These are phyloP conservation scores for Trametes cubensis DNA, from an alignment of 768 basidiomycete species.

Conservation along the genomic window DNA sequence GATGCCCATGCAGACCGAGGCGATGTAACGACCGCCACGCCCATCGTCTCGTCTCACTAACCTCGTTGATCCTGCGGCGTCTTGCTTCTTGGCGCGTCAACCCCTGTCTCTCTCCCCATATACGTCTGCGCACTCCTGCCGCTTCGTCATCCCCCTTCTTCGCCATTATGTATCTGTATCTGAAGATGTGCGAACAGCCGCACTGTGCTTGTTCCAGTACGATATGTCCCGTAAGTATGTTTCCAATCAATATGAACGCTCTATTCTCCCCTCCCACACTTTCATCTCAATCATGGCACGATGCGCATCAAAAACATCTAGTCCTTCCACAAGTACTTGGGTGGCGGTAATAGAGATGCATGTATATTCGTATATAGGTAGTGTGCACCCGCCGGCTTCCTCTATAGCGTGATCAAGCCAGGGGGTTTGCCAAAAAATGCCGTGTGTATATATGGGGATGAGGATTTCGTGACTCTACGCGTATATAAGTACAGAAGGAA, in stretches of 20 bases:
- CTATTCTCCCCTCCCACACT: background rate
- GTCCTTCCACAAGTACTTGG: background rate
- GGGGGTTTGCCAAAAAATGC: no score
- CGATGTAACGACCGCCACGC: constrained; percentile 21
- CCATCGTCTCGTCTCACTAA: no score
- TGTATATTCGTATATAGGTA: no score
- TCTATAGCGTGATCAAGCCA: no score
- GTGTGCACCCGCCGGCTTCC: no score
- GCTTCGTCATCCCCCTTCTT: background rate
- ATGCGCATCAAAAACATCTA: background rate
- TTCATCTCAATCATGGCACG: no score
- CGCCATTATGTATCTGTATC: constrained; percentile 15
- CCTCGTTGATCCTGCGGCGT: no score
- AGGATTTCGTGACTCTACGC: background rate
- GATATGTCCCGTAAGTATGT: constrained; percentile 8
- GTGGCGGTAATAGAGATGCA: background rate
- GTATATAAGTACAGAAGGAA: constrained; percentile 4
- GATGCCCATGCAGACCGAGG: constrained; percentile 65
- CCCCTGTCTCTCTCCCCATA: background rate
- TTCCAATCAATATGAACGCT: constrained; percentile 1
- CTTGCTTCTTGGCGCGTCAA: no score
- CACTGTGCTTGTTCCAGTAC: constrained; percentile 8
- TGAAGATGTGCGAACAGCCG: background rate
- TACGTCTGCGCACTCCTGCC: background rate
- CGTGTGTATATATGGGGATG: no score